Conservation (phyloP, 2,329 filamentous ascomycete species). For the Lasiodiplodia theobromae region DNA sequence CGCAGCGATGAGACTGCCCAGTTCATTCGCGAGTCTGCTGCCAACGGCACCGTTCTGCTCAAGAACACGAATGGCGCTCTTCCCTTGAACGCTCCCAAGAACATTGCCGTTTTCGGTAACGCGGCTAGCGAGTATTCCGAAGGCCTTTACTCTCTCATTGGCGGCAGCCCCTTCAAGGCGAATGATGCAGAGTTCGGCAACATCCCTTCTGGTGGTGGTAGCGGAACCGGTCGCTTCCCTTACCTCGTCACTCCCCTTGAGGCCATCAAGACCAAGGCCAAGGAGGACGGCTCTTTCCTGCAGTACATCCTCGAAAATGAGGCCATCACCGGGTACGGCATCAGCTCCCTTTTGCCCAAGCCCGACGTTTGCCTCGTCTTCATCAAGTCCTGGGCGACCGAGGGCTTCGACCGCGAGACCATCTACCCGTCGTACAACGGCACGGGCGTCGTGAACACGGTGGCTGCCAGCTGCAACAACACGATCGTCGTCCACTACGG, state of each 20-base stretch:
- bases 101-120: constrained; percentile 59
- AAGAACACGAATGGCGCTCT: constrained; percentile 60
- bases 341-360: constrained; percentile 35
- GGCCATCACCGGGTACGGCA: constrained; percentile 12
- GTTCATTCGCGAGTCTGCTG: constrained; percentile 50
- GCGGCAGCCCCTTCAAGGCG: constrained; percentile 2
- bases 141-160: constrained; percentile 50
- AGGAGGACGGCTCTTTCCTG: constrained; percentile 21
- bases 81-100: constrained; percentile 60
- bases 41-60: constrained; percentile 51
- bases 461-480: constrained; percentile 57
- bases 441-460: constrained; percentile 36
- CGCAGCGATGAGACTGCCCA: constrained; percentile 42
- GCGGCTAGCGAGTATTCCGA: constrained; percentile 56
- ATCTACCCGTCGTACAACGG: constrained; percentile 53
- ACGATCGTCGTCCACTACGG: constrained; percentile 59
- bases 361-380: constrained; percentile 63
- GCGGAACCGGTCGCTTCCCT: constrained; percentile 48
- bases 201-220: constrained; percentile 50
- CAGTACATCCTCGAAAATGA: constrained; percentile 28
- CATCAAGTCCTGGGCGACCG: constrained; percentile 61
- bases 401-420: constrained; percentile 51
- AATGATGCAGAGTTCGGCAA: constrained; percentile 52
- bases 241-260: constrained; percentile 52
- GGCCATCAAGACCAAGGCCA: constrained; percentile 45